Evolutionary conservation across 176 grass and related monocot genomes (phyloP).

Genomic region (Elymus sibiricus): DNA sequence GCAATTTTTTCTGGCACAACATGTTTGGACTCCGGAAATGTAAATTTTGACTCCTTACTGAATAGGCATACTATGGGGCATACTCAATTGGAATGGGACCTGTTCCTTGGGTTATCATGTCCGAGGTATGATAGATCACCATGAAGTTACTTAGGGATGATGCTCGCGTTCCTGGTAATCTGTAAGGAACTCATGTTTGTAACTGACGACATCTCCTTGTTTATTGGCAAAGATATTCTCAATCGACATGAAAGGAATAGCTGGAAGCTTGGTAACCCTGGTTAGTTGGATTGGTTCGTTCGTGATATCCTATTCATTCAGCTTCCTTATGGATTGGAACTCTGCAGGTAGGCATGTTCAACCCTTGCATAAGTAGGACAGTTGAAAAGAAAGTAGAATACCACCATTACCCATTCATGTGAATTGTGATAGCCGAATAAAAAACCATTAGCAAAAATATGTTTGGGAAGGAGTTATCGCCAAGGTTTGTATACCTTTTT

Average conservation of each 20-base stretch:
- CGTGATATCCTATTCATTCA: conserved; percentile 61
- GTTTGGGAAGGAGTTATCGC: background rate
- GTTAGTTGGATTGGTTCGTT: conserved; percentile 69
- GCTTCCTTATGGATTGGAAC: conserved; percentile 80
- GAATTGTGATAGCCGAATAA: background rate
- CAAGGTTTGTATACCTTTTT: background rate
- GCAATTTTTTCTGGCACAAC: background rate
- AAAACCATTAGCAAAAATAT: background rate
- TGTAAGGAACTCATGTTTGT: background rate
- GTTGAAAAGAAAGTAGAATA: background rate
- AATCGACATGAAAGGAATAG: conserved; percentile 78
- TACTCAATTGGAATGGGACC: conserved; percentile 82
- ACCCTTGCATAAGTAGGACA: background rate
- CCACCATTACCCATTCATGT: background rate
- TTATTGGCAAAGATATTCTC: conserved; percentile 70
- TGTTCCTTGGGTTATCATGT: conserved; percentile 87
- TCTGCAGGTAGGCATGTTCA: conserved; percentile 46
- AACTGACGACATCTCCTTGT: background rate
- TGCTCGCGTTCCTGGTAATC: background rate
- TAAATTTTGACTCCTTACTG: conserved; percentile 12
- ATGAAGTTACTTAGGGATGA: background rate
- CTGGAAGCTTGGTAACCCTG: conserved; percentile 66
- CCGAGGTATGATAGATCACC: conserved; percentile 53
- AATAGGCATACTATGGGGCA: conserved; percentile 63
- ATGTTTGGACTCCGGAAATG: background rate